These are phyloP conservation scores for Xylaria multiplex DNA, from an alignment of 2,329 filamentous ascomycete species.

Conservation along the genomic window DNA sequence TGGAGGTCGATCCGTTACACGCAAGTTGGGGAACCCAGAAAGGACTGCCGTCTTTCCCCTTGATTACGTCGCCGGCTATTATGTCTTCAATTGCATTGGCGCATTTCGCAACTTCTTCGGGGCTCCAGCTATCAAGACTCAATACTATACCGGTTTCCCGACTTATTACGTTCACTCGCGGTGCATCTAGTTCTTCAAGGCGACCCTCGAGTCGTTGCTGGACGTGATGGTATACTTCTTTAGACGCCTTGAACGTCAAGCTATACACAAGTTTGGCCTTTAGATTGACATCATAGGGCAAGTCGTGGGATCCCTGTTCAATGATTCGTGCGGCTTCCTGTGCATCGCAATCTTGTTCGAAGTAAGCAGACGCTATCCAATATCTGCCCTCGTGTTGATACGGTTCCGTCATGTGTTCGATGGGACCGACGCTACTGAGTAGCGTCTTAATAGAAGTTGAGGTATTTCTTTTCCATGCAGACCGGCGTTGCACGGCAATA, in stretches of 20 bases:
- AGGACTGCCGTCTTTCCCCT: constrained; percentile 11
- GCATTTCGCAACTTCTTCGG: constrained; percentile 22
- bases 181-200: constrained; percentile 4
- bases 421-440: constrained; percentile 10
- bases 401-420: constrained; percentile 26
- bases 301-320: neutral
- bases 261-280: constrained; percentile 18
- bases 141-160: constrained; percentile 8
- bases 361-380: constrained; percentile 13
- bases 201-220: constrained; percentile 14
- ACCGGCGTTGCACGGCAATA: neutral
- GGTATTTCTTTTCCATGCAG: neutral
- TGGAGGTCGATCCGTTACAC: constrained; percentile 22
- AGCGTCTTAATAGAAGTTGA: constrained; percentile 1
- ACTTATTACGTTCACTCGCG: neutral
- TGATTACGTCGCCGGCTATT: constrained; percentile 25
- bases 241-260: constrained; percentile 28
- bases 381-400: constrained; percentile 2
- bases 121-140: constrained; percentile 22
- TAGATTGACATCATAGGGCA: constrained; percentile 12
- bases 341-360: constrained; percentile 28
- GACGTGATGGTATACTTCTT: constrained; percentile 25
- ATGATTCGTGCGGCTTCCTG: constrained; percentile 17
- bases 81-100: constrained; percentile 25
- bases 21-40: constrained; percentile 31